Evolutionary conservation across 2,329 filamentous ascomycete genomes (phyloP), one percentile per base, ranked within the genome.

Genomic region (Colletotrichum paranaense): DNA sequence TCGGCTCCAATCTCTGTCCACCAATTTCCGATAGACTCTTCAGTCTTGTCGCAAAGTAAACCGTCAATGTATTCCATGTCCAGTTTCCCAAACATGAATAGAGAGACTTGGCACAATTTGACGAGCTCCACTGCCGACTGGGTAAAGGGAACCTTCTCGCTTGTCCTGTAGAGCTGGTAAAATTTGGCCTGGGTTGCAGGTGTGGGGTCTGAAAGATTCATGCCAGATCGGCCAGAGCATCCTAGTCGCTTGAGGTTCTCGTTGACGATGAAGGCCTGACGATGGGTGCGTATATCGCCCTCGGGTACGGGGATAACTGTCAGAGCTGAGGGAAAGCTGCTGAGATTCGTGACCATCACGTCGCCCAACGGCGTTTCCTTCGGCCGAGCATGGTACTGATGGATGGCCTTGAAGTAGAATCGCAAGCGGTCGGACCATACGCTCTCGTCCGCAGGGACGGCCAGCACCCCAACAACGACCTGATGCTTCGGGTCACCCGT

Each of bases 1-100:
- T 98, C 96, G 0, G 92, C 92, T 1, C 97, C 97, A 73, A 98
- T 93, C 78, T 98, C 94, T 1, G 94, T 92, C 97, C 97, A 98
- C 97, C 97, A 99, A 81, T 98, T 94, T 74, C 92, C 93, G 77
- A 98, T 91, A 1, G 95, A 95, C 74, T 89, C 92, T 81, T 99
- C 97, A 0, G 97, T 98, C 56, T 97, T 88, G 83, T 99, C 97
- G 81, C 97, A 99, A 3, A 99, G 88, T 28, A 98, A 84, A 0
- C 97, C 97, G 79, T 99, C 97, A 8, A 94, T 94, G 80, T 97
- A 98, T 76, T 95, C 94, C 35, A 92, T 89, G n/a, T 94, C 92
- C 6, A 98, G 86, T 80, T 95, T 95, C 67, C 93, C 94, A 82
- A 98, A 99, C 73, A 98, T 86, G 79, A 94, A 92, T 72, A 99